phyloP scores from a whole-genome alignment of 441 rosid genomes.

The Aquilaria agallochum region DNA sequence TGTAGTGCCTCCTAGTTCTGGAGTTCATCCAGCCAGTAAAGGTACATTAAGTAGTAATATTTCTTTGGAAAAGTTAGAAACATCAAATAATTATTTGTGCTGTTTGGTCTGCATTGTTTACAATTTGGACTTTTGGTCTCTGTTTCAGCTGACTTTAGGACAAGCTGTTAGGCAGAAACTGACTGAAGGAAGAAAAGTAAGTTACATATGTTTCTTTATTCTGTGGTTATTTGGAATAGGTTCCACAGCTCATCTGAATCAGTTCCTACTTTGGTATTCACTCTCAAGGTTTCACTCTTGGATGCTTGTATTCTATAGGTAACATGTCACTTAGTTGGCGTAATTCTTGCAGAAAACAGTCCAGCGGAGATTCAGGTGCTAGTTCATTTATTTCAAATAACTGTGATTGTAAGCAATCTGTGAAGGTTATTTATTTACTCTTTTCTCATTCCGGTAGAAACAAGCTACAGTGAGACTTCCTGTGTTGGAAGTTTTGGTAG shows the following conservation, averaged over 20 bases:
- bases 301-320: constrained; percentile 46
- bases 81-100: not conserved
- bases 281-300: not conserved
- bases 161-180: constrained; percentile 89
- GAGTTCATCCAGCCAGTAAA: constrained; percentile 69
- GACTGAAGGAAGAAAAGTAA: constrained; percentile 97
- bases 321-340: constrained; percentile 90
- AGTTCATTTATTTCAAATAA: not conserved
- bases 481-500: constrained; percentile 86
- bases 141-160: constrained; percentile 78
- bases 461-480: constrained; percentile 90
- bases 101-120: not conserved
- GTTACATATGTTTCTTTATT: too few relatives aligned
- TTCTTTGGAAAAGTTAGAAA: not conserved
- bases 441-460: constrained; percentile 32
- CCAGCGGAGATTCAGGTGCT: constrained; percentile 88
- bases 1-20: constrained; percentile 26
- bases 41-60: constrained; percentile 23
- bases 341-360: constrained; percentile 84
- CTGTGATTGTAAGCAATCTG: too few relatives aligned
- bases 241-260: too few relatives aligned
- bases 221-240: too few relatives aligned
- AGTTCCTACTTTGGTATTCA: too few relatives aligned
- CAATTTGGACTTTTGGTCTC: constrained; percentile 1
- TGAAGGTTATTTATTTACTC: constrained; percentile 13